These are phyloP conservation scores for Daldinia bambusicola DNA, from an alignment of 495 filamentous ascomycete genomes.

Conservation along the genomic window DNA sequence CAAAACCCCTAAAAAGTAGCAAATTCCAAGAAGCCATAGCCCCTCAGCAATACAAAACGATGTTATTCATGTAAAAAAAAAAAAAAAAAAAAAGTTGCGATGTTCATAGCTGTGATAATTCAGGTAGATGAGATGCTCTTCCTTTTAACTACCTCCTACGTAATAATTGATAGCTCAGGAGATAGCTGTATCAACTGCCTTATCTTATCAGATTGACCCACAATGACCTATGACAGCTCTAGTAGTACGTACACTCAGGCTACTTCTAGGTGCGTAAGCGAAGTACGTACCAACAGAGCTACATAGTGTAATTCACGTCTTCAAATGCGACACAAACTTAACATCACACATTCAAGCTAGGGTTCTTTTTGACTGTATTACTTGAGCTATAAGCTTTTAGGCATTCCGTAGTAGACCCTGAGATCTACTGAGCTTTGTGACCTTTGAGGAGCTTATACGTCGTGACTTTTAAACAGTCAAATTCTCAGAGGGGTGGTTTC, in stretches of 20 bases:
- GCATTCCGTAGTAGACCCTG: neutral
- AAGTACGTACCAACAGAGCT: conserved; percentile 20
- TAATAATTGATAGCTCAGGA: conserved; percentile 9
- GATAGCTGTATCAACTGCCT: neutral
- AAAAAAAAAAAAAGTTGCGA: neutral
- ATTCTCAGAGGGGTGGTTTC: conserved; percentile 9
- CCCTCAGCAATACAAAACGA: neutral
- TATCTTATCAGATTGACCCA: conserved; percentile 34
- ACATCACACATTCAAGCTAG: conserved; percentile 16
- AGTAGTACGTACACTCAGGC: no score
- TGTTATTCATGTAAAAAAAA: conserved; percentile 5
- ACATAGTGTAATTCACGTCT: conserved; percentile 4
- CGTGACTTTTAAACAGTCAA: conserved; percentile 5
- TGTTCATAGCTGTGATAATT: neutral
- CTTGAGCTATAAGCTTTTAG: conserved; percentile 3
- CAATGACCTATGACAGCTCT: conserved; percentile 19
- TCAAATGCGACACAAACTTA: conserved; percentile 13
- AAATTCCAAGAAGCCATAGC: neutral
- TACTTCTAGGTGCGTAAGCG: conserved; percentile 22
- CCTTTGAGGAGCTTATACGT: neutral
- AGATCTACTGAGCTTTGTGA: neutral
- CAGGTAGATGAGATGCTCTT: neutral
- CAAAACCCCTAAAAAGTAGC: neutral
- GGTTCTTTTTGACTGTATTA: conserved; percentile 14
- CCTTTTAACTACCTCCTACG: neutral